Evolutionary conservation across 768 basidiomycete species (phyloP).

Genomic region (Phylloporus rhodoxanthus): DNA sequence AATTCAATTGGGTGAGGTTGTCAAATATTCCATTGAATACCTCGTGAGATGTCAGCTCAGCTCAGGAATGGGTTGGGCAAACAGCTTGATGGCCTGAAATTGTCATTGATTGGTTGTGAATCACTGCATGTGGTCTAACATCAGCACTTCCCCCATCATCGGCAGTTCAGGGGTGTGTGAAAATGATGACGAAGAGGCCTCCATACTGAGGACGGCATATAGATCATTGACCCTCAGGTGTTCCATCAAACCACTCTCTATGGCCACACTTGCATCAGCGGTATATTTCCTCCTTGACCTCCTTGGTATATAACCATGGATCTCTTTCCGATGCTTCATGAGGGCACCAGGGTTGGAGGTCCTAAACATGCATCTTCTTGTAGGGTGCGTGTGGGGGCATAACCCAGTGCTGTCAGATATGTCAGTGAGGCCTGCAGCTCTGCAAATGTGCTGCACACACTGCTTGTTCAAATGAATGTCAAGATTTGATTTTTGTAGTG

Average conservation of each 20-base stretch:
- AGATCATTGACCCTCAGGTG: not conserved
- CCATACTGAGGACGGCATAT: not conserved
- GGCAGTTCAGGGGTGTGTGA: not conserved
- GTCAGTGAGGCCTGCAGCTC: not conserved
- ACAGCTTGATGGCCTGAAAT: not conserved
- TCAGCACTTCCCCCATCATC: not conserved
- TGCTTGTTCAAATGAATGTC: conserved; percentile 25
- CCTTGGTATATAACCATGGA: conserved; percentile 12
- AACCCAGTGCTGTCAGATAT: conserved; percentile 4
- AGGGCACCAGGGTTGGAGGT: conserved; percentile 19
- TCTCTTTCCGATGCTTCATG: conserved; percentile 17
- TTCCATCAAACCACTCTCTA: not conserved
- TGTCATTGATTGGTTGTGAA: not conserved
- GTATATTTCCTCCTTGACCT: not conserved
- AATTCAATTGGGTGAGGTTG: not conserved
- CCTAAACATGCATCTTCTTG: conserved; percentile 8
- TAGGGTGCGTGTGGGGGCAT: conserved; percentile 14
- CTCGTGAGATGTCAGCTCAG: not conserved
- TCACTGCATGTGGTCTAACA: not conserved
- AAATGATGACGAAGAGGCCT: not conserved
- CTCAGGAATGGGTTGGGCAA: not conserved
- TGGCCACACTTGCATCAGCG: too few species aligned
- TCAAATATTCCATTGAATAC: not conserved
- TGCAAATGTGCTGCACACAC: conserved; percentile 16
- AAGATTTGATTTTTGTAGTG: conserved; percentile 25